A percentile compares a stretch with the other conserved stretches of the same genome.
These are phyloP conservation scores for Trichoderma atrobrunneum DNA, from an alignment of 2,329 filamentous ascomycete genomes.

Conservation along the genomic window DNA sequence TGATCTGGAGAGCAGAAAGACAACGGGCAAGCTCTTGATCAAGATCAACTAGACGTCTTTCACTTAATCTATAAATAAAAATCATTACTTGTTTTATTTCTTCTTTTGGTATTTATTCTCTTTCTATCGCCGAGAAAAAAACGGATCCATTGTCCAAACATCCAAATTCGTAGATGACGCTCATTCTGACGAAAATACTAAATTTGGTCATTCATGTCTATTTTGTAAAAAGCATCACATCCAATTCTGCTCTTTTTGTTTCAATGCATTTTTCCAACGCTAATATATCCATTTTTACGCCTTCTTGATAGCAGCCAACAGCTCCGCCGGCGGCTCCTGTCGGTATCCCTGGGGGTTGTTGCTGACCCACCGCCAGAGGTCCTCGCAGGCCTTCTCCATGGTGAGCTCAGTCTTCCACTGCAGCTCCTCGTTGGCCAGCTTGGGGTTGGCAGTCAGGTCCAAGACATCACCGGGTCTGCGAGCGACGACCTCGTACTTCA, in stretches of 20 bases:
- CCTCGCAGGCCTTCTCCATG: conserved; percentile 87
- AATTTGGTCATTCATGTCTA: conserved; percentile 4
- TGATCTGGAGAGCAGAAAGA: conserved; percentile 79
- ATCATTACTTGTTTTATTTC: neutral
- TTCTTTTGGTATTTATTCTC: neutral
- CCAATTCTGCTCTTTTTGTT: conserved; percentile 7
- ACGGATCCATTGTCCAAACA: conserved; percentile 14
- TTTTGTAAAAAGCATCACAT: conserved; percentile 11
- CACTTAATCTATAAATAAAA: conserved; percentile 17
- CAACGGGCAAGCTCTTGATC: conserved; percentile 78
- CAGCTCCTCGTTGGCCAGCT: conserved; percentile 82
- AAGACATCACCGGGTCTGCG: conserved; percentile 87
- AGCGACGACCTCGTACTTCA: conserved; percentile 81
- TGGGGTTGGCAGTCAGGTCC: conserved; percentile 89
- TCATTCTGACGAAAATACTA: neutral
- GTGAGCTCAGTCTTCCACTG: conserved; percentile 88
- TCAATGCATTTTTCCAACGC: neutral
- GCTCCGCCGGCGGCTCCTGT: conserved; percentile 80
- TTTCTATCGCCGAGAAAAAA: neutral
- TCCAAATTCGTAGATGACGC: neutral
- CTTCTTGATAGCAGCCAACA: conserved; percentile 64
- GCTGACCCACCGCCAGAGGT: conserved; percentile 95
- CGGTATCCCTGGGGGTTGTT: conserved; percentile 96
- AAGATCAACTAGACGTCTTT: conserved; percentile 43
- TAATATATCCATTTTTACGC: conserved; percentile 22